phyloP scores from a whole-genome alignment of 148 eudicot genomes.

The Selenicereus undatus region DNA sequence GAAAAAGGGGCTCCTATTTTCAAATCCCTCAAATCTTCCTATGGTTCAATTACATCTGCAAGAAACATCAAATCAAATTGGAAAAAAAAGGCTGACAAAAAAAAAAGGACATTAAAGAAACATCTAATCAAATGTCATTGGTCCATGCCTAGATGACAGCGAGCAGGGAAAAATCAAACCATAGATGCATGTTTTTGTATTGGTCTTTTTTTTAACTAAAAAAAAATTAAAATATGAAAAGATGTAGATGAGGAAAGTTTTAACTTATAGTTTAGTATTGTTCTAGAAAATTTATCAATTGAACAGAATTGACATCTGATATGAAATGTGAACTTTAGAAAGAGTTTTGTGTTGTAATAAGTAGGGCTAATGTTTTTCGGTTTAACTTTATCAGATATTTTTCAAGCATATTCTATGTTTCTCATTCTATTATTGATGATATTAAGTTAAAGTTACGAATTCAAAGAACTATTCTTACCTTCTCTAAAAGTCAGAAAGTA shows the following conservation, averaged over 20 bases:
- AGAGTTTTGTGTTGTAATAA: too few relatives aligned
- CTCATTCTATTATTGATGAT: too few relatives aligned
- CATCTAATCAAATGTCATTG: not conserved
- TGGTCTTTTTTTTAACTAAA: not conserved
- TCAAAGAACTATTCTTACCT: not conserved
- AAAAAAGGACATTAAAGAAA: not conserved
- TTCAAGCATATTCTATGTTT: too few relatives aligned
- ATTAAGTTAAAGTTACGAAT: not conserved
- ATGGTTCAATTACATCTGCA: not conserved
- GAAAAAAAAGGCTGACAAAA: too few relatives aligned
- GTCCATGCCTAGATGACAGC: not conserved
- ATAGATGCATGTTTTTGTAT: not conserved
- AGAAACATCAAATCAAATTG: not conserved
- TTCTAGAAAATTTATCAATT: too few relatives aligned
- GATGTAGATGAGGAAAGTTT: not conserved
- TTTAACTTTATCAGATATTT: too few relatives aligned
- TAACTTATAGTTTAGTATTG: too few relatives aligned
- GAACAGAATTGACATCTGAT: too few relatives aligned
- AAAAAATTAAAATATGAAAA: not conserved
- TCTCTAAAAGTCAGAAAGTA: not conserved
- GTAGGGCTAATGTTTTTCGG: too few relatives aligned
- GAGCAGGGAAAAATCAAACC: not conserved
- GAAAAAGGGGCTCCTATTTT: not conserved
- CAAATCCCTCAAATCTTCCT: not conserved
- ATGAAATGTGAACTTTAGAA: too few relatives aligned